Conservation (phyloP, 805 yeast species). For the Schwanniomyces vanrijiae region DNA sequence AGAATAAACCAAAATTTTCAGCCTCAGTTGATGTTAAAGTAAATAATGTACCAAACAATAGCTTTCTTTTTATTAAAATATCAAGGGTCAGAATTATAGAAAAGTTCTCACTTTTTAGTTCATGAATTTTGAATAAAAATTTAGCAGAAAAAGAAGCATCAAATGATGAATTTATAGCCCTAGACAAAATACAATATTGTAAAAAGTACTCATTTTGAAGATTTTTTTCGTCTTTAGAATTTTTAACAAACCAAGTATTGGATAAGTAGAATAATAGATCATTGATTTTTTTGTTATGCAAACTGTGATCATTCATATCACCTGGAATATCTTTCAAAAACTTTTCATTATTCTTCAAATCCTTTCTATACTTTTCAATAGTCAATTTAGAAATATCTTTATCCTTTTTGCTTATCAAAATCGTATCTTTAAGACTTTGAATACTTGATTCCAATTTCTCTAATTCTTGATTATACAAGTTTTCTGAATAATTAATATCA, state of each 20-base stretch:
- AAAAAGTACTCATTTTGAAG: slow-evolving; percentile 37
- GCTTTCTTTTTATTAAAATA: slow-evolving; percentile 45
- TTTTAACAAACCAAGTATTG: slow-evolving; percentile 38
- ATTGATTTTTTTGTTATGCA: slow-evolving; percentile 32
- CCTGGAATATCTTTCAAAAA: slow-evolving; percentile 27
- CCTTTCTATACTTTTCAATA: slow-evolving; percentile 25
- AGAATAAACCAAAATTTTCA: slow-evolving; percentile 78
- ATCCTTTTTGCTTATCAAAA: slow-evolving; percentile 26
- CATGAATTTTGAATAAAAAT: slow-evolving; percentile 56
- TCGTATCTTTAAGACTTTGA: slow-evolving; percentile 33
- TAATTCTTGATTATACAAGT: slow-evolving; percentile 50
- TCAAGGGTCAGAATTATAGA: slow-evolving; percentile 41
- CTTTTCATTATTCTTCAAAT: slow-evolving; percentile 19
- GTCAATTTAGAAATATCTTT: slow-evolving; percentile 18
- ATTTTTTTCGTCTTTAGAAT: slow-evolving; percentile 8
- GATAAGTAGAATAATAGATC: slow-evolving; percentile 27
- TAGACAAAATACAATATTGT: slow-evolving; percentile 69
- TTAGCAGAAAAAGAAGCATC: slow-evolving; percentile 74
- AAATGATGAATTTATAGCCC: slow-evolving; percentile 74
- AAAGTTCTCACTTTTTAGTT: slow-evolving; percentile 31
- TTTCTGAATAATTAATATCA: slow-evolving; percentile 59
- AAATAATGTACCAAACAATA: slow-evolving; percentile 59
- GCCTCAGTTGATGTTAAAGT: slow-evolving; percentile 76
- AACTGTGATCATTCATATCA: slow-evolving; percentile 47
- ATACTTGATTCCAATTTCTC: slow-evolving; percentile 37